Base-by-base conservation (phyloP, 2,329 filamentous ascomycete species). In the Diaporthe vexans region DNA sequence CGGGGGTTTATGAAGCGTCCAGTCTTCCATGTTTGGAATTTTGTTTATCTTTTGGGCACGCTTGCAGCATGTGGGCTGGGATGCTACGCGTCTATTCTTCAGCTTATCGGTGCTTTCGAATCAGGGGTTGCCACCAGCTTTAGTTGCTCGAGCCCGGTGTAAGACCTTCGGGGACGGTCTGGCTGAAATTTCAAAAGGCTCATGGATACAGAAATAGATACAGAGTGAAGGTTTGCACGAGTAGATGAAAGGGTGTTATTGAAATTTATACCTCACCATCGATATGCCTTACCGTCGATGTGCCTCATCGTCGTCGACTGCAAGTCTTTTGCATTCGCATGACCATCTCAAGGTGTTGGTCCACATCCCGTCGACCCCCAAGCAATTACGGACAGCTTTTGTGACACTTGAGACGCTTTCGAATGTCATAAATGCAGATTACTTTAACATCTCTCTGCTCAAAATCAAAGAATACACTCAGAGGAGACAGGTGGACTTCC, bases 1-100 rank as follows among this genome's bases (percentile, higher is more conserved):
- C 67, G 72, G 10, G 72, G 65, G 10, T 52, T 65, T 4, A 74
- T 56, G 67, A 74, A 74, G 48, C 67, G 72, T 2, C 72, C 72
- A 4, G n/a, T 74, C 19, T 74, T 74, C 24, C 72, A 74, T 29
- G 5, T 26, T 3, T 71, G 67, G 63, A 74, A 74, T n/a, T 48
- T 74, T 5, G 21, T 71, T 1, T 74, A 71, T 40, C n/a, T 74
- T 33, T 19, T 74, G 17, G 48, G 56, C 17, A 46, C 72, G 8
- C 54, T 63, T 24, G 67, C 46, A 3, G 57, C 56, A 4, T 71
- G 72, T 24, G 51, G 69, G 1, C 21, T 74, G 3, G 67, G 72
- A 8, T 74, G 72, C 19, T 74, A 65, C 26, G 13, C 67, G 19
- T 58, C 72, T 4, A 65, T 74, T 6, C 5, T 54, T 17, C 65